Evolutionary conservation across 140 eudicot genomes (phyloP).

Genomic region (Senecio squalidus): DNA sequence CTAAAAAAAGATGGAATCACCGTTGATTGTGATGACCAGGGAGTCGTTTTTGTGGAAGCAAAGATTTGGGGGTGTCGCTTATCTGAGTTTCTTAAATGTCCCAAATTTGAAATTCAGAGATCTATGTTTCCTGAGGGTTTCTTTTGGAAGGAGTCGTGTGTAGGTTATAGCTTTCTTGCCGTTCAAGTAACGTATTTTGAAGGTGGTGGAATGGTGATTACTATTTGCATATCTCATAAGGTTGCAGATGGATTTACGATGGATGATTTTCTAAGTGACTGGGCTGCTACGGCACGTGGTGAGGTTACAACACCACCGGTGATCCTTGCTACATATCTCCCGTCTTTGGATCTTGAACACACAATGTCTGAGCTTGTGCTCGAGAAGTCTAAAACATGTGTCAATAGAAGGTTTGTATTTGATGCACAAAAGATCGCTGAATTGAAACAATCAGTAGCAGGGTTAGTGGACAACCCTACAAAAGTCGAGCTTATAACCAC

Average conservation of each 20-base stretch:
- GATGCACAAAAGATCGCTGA: conserved; percentile 2
- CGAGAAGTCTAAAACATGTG: not conserved
- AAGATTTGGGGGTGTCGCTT: too few relatives aligned
- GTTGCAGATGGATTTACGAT: conserved; percentile 18
- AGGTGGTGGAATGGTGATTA: conserved; percentile 19
- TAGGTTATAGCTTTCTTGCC: conserved; percentile 17
- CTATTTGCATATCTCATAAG: conserved; percentile 25
- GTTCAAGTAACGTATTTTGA: conserved; percentile 21
- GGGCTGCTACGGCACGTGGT: conserved; percentile 14
- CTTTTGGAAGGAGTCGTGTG: conserved; percentile 29
- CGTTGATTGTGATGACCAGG: conserved; percentile 32
- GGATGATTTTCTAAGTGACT: conserved; percentile 16
- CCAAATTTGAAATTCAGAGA: conserved; percentile 10
- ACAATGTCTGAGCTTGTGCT: conserved; percentile 14
- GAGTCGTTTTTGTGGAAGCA: conserved; percentile 23
- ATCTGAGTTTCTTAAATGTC: conserved; percentile 20
- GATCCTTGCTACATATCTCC: conserved; percentile 16
- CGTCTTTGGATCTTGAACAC: conserved; percentile 9
- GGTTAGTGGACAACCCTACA: conserved; percentile 25
- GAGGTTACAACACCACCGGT: conserved; percentile 15
- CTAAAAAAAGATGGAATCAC: conserved; percentile 12
- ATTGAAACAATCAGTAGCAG: conserved; percentile 2
- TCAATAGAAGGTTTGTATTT: conserved; percentile 17
- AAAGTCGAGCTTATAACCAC: conserved; percentile 27
- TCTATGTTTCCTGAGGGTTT: conserved; percentile 19